Conservation (phyloP, 2,329 filamentous ascomycete genomes). For the Colletotrichum navitas region DNA sequence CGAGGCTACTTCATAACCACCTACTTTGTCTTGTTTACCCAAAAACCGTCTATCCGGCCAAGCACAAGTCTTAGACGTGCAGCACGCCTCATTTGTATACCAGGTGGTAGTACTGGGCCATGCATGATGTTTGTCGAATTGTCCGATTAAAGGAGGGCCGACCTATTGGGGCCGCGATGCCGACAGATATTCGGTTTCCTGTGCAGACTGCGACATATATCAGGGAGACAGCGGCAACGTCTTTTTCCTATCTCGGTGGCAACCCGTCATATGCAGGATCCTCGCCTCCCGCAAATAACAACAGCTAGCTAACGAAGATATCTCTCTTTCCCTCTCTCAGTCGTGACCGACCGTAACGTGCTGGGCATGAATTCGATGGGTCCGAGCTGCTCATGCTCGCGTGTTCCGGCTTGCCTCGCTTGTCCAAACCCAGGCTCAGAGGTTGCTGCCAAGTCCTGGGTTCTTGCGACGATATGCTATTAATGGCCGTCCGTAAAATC, state of each 20-base stretch:
- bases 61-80: too few species aligned
- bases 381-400: slow-evolving; percentile 19
- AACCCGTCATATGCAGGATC: neutral
- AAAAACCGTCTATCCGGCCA: neutral
- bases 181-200: neutral
- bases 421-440: too few species aligned
- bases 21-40: neutral
- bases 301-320: neutral
- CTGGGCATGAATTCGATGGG: slow-evolving; percentile 21
- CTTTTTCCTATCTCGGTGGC: neutral
- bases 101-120: neutral
- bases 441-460: slow-evolving; percentile 1
- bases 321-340: neutral
- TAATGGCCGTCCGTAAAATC: neutral
- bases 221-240: neutral
- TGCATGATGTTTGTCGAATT: neutral
- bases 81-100: neutral
- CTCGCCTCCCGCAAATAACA: neutral
- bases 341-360: slow-evolving; percentile 24
- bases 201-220: neutral
- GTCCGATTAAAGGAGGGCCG: too few species aligned
- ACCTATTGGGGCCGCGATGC: too few species aligned
- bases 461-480: neutral
- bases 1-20: neutral
- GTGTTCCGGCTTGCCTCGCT: neutral